Percentiles rank a stretch among this genome's conserved stretches.
Conservation (phyloP, 129 eudicot genomes). For the Arctium minus region DNA sequence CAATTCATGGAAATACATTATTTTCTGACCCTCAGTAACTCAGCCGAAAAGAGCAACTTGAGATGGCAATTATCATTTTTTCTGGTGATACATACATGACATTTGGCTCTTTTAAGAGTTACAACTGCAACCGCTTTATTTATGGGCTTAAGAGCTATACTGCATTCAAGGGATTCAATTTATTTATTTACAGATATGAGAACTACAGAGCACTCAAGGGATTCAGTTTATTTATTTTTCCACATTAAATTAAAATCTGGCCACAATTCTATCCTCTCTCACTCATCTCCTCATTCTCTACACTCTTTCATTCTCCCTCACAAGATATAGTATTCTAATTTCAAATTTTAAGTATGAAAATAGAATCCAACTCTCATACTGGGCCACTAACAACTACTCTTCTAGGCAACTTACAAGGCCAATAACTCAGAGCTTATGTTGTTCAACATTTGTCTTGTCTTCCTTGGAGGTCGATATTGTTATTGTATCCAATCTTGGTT, state of each 20-base stretch:
- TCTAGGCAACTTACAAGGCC: constrained; percentile 3
- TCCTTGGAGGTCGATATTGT: background rate
- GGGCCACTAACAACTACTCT: constrained; percentile 2
- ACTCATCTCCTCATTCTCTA: background rate
- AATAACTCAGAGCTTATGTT: background rate
- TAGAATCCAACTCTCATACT: background rate
- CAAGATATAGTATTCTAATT: background rate
- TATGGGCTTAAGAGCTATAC: background rate
- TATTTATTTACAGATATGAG: background rate
- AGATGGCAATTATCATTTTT: background rate
- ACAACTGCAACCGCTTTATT: background rate
- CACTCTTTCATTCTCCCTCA: background rate
- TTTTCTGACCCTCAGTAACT: background rate
- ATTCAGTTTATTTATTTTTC: background rate
- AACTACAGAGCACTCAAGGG: background rate
- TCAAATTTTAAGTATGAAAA: background rate
- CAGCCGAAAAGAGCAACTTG: background rate
- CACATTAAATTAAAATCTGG: background rate
- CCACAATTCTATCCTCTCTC: constrained; percentile 4
- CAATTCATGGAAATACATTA: background rate
- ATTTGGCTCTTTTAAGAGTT: background rate
- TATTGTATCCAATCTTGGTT: background rate
- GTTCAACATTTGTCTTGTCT: background rate
- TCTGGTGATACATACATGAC: background rate
- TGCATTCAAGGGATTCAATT: background rate